Conservation (phyloP, 2,329 filamentous ascomycete genomes). For the Pezicula carpinea region DNA sequence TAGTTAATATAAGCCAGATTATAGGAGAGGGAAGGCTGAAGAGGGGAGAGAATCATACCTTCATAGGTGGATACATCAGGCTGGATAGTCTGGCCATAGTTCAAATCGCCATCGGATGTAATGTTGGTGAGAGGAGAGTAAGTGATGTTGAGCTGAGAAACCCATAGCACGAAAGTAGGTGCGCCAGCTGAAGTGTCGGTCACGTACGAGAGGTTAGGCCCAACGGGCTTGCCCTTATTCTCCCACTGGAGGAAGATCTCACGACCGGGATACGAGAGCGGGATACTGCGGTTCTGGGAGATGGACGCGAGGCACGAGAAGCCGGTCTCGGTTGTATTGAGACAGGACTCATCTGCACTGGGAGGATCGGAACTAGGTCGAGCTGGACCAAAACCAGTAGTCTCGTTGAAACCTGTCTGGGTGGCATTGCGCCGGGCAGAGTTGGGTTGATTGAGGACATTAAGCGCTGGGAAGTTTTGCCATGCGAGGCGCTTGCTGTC, state of each 20-base stretch:
- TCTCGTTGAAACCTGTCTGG: conserved; percentile 57
- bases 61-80: conserved; percentile 64
- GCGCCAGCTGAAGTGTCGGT: conserved; percentile 54
- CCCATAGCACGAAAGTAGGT: conserved; percentile 70
- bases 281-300: conserved; percentile 62
- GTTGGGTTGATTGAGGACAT: conserved; percentile 73
- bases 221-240: conserved; percentile 59
- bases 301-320: conserved; percentile 61
- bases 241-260: conserved; percentile 72
- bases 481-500: conserved; percentile 72
- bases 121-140: conserved; percentile 57
- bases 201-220: conserved; percentile 79
- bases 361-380: conserved; percentile 31
- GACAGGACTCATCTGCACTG: conserved; percentile 43
- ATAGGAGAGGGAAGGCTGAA: too few species aligned
- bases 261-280: conserved; percentile 70
- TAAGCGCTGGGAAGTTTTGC: conserved; percentile 77
- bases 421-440: conserved; percentile 62
- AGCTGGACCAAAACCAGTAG: conserved; percentile 47
- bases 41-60: conserved; percentile 41
- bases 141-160: conserved; percentile 71
- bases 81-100: conserved; percentile 55
- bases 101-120: conserved; percentile 31
- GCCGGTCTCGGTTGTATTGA: conserved; percentile 48
- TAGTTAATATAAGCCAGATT: too few species aligned